Conservation (phyloP, 1,139 yeast genomes). For the Taphrina confusa region DNA sequence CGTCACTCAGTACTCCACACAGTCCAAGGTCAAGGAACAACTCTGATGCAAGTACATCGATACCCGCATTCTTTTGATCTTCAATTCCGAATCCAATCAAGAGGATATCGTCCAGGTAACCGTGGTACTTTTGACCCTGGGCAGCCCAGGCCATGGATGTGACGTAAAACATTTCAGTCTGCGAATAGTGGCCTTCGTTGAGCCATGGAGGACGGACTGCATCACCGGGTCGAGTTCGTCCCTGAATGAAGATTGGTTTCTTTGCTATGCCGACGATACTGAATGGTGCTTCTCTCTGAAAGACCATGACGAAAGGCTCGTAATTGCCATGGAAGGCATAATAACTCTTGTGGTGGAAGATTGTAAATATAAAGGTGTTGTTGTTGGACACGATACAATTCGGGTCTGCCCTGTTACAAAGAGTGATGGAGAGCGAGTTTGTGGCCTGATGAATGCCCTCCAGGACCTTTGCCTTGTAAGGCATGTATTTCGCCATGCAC, state of each 20-base stretch:
- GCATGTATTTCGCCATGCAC: conserved; percentile 13
- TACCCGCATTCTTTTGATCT: neutral
- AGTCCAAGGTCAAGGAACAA: neutral
- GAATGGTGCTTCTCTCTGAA: conserved; percentile 8
- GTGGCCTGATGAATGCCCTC: conserved; percentile 28
- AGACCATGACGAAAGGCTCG: conserved; percentile 27
- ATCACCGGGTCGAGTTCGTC: conserved; percentile 13
- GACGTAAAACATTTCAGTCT: conserved; percentile 26
- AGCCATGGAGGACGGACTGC: conserved; percentile 5
- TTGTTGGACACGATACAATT: conserved; percentile 4
- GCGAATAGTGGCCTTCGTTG: neutral
- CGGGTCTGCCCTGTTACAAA: conserved; percentile 19
- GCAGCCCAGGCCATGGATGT: conserved; percentile 14
- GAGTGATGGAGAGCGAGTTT: conserved; percentile 25
- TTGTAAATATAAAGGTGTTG: conserved; percentile 24
- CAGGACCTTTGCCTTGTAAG: neutral
- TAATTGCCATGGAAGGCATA: conserved; percentile 28
- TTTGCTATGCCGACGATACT: conserved; percentile 7
- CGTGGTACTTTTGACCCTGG: conserved; percentile 15
- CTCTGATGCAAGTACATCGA: neutral
- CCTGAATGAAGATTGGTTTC: conserved; percentile 30
- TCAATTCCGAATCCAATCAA: conserved; percentile 23
- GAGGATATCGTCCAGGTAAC: conserved; percentile 24
- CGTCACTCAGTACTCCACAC: no score
- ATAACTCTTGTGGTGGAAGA: conserved; percentile 29